A percentile compares a stretch with the other conserved stretches of the same genome.
Evolutionary conservation across 768 basidiomycete genomes (phyloP).

Genomic region (Suillus spraguei): DNA sequence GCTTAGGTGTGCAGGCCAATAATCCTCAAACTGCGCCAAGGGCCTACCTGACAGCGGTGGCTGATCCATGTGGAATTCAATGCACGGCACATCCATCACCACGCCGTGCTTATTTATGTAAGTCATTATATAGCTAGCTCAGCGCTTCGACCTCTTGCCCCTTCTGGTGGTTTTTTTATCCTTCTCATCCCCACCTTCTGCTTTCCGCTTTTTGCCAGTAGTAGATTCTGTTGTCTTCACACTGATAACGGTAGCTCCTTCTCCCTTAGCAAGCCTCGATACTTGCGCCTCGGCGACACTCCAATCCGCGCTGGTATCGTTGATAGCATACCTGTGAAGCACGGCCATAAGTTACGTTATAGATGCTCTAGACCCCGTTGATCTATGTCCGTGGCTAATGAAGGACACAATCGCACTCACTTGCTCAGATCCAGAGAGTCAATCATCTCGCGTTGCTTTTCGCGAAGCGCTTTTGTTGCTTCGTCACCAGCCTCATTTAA

Average conservation of each 20-base stretch:
- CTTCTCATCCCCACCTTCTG: constrained; percentile 38
- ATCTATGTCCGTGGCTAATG: constrained; percentile 11
- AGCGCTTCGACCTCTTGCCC: constrained; percentile 44
- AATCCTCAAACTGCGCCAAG: not conserved
- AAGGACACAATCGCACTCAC: constrained; percentile 50
- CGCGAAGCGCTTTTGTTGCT: constrained; percentile 52
- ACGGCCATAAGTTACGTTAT: constrained; percentile 17
- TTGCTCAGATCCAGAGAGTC: constrained; percentile 84
- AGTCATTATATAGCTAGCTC: not conserved
- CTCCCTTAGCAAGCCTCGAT: constrained; percentile 44
- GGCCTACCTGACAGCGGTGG: not conserved
- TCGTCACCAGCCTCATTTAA: constrained; percentile 76
- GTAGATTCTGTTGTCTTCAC: constrained; percentile 50
- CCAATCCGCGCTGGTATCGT: constrained; percentile 74
- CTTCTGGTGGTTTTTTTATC: constrained; percentile 54
- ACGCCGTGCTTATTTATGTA: not conserved
- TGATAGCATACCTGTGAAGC: constrained; percentile 67
- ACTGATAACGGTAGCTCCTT: constrained; percentile 74
- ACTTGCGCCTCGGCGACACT: constrained; percentile 74
- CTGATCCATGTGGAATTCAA: not conserved
- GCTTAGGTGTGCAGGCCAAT: too few relatives aligned
- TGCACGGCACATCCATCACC: not conserved
- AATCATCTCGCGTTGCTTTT: constrained; percentile 86
- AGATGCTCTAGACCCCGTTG: constrained; percentile 16
- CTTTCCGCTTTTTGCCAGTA: constrained; percentile 63